These are phyloP conservation scores for Xerophyta viscosa DNA, from an alignment of 106 monocot species.

Conservation along the genomic window DNA sequence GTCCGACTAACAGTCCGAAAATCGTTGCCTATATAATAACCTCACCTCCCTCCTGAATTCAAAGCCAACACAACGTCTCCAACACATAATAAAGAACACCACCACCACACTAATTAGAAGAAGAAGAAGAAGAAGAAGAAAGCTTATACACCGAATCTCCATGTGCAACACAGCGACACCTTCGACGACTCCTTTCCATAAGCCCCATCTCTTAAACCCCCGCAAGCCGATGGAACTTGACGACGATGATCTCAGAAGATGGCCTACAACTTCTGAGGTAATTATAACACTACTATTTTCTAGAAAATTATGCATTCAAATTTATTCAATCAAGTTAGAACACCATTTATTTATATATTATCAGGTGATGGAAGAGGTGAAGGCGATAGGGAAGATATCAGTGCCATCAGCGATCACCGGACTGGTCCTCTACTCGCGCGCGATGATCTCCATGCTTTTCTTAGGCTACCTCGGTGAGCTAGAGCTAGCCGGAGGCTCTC, in stretches of 20 bases:
- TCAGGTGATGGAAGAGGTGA: conserved; percentile 65
- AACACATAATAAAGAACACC: no score
- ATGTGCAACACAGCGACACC: conserved; percentile 16
- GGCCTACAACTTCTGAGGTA: conserved; percentile 49
- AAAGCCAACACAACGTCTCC: no score
- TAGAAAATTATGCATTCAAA: neutral
- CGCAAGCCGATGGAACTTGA: conserved; percentile 8
- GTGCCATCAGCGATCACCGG: conserved; percentile 76
- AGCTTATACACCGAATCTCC: neutral
- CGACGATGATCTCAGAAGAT: conserved; percentile 19
- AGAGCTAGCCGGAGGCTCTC: conserved; percentile 79
- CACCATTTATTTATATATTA: neutral
- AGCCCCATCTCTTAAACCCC: conserved; percentile 15
- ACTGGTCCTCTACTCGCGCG: conserved; percentile 75
- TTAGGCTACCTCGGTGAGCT: conserved; percentile 78
- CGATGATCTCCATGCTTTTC: conserved; percentile 95
- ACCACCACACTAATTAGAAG: no score
- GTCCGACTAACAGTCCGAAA: no score
- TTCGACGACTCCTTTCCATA: conserved; percentile 10
- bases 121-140: neutral
- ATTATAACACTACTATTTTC: neutral
- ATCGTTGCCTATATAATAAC: no score
- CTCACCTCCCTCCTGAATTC: no score
- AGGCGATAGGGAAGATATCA: conserved; percentile 56
- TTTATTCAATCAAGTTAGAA: no score